phyloP scores from a whole-genome alignment of 441 rosid species.

The Viola pubescens region DNA sequence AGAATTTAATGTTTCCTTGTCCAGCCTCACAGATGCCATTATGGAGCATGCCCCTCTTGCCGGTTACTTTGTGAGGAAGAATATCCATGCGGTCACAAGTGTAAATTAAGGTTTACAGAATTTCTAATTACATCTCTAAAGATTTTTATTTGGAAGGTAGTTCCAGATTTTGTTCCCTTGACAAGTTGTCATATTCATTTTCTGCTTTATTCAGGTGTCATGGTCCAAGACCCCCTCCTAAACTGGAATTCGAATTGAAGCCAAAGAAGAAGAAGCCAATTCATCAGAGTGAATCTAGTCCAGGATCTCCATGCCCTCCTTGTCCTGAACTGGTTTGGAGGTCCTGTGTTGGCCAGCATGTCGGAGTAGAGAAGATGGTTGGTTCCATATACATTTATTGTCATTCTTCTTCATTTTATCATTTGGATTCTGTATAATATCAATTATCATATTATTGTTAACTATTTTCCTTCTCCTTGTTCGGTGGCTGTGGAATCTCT shows the following conservation, averaged over 20 bases:
- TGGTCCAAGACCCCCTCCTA: constrained; percentile 83
- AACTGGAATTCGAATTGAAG: constrained; percentile 66
- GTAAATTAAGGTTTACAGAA: constrained; percentile 52
- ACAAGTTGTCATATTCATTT: constrained; percentile 6
- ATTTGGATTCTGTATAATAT: too few relatives aligned
- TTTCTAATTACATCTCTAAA: constrained; percentile 10
- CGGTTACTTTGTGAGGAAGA: constrained; percentile 70
- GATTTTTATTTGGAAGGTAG: neutral
- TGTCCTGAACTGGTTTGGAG: constrained; percentile 89
- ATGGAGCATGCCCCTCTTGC: constrained; percentile 87
- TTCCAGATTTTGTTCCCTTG: constrained; percentile 1
- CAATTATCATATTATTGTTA: too few relatives aligned
- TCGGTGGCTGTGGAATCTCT: neutral
- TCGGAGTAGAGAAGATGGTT: constrained; percentile 82
- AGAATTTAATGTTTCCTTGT: constrained; percentile 13
- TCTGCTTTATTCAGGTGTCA: constrained; percentile 57
- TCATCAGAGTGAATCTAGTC: constrained; percentile 47
- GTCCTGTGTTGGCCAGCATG: constrained; percentile 75
- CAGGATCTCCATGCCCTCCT: constrained; percentile 80
- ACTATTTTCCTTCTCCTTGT: neutral
- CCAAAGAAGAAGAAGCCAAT: constrained; percentile 71
- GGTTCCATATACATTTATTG: constrained; percentile 19
- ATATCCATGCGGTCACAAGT: constrained; percentile 73
- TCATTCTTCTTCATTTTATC: neutral
- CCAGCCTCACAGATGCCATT: constrained; percentile 88